Conservation (phyloP, 2,329 filamentous ascomycete species). For the Claviceps paspali region DNA sequence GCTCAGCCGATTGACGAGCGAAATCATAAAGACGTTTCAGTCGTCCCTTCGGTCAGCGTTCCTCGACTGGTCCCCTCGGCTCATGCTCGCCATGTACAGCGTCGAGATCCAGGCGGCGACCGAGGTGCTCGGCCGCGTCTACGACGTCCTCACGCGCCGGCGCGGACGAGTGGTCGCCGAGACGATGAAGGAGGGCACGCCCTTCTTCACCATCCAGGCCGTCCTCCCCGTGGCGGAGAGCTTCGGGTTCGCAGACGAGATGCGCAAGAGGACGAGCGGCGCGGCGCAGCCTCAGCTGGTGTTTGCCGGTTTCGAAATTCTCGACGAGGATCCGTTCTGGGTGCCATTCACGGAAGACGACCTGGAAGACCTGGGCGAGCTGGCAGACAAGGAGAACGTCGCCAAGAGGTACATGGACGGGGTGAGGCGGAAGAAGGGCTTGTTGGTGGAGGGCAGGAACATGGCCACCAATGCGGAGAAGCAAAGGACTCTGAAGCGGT, state of each 20-base stretch:
- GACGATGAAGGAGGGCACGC: conserved; percentile 84
- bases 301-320: conserved; percentile 80
- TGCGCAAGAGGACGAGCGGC: conserved; percentile 83
- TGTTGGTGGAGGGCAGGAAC: conserved; percentile 65
- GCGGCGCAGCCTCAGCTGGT: conserved; percentile 85
- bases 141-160: conserved; percentile 91
- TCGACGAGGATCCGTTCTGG: conserved; percentile 97
- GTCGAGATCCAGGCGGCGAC: conserved; percentile 95
- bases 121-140: conserved; percentile 88
- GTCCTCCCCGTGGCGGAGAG: conserved; percentile 84
- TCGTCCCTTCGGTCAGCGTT: conserved; percentile 74
- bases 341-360: conserved; percentile 94
- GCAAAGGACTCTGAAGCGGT: conserved; percentile 56
- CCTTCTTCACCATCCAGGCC: conserved; percentile 87
- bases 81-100: conserved; percentile 93
- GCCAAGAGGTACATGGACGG: conserved; percentile 92
- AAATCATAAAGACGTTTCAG: conserved; percentile 81
- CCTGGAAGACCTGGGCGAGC: conserved; percentile 85
- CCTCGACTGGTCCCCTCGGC: conserved; percentile 88
- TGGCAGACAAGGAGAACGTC: conserved; percentile 88
- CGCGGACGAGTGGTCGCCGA: conserved; percentile 82
- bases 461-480: conserved; percentile 84
- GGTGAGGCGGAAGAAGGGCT: conserved; percentile 72
- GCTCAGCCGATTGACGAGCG: conserved; percentile 71
- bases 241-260: conserved; percentile 93